These are phyloP conservation scores for Ophiostoma novo-ulmi DNA, from an alignment of 2,329 filamentous ascomycete species.

Conservation along the genomic window DNA sequence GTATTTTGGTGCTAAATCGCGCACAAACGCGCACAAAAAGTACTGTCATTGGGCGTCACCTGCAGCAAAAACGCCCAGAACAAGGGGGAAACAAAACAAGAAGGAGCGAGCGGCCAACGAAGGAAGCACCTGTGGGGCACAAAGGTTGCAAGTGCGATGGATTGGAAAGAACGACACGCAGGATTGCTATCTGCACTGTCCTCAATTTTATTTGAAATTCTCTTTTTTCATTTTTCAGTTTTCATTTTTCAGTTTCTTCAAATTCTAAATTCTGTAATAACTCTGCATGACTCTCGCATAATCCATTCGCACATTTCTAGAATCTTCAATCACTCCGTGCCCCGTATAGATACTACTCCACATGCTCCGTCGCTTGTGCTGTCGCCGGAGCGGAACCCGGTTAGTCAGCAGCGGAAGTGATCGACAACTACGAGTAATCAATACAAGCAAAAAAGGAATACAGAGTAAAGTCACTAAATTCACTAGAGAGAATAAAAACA, in stretches of 20 bases:
- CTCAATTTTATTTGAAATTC: neutral
- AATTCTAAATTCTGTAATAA: too few species aligned
- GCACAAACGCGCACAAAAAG: neutral
- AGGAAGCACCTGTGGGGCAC: neutral
- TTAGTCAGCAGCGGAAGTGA: slow-evolving; percentile 1
- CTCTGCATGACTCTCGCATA: neutral
- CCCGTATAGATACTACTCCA: neutral
- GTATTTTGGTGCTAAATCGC: too few species aligned
- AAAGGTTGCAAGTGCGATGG: neutral
- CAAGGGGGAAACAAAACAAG: neutral
- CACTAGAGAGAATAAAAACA: neutral
- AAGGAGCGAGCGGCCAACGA: neutral
- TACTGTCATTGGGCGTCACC: neutral
- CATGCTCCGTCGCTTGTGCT: neutral
- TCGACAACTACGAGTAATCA: neutral
- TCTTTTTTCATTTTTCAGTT: neutral
- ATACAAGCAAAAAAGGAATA: neutral
- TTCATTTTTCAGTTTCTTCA: too few species aligned
- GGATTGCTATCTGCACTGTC: neutral
- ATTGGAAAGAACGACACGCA: neutral
- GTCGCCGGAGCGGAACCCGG: neutral
- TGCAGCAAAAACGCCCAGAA: neutral
- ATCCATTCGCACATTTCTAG: neutral
- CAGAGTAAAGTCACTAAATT: neutral
- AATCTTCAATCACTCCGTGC: too few species aligned